Conservation (phyloP, 2,329 filamentous ascomycete genomes). For the Diaporthe vaccinii region DNA sequence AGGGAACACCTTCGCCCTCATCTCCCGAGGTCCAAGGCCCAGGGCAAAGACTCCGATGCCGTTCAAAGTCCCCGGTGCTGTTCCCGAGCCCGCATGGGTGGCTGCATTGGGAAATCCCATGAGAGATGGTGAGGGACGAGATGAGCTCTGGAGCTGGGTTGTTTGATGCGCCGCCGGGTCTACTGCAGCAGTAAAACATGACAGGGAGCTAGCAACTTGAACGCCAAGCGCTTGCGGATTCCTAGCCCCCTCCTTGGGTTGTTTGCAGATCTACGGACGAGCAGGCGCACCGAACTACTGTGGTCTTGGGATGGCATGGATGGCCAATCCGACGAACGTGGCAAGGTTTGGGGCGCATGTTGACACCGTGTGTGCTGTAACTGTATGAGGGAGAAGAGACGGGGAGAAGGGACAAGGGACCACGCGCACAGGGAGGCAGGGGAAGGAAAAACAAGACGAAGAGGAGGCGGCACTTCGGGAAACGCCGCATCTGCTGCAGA, state of each 20-base stretch:
- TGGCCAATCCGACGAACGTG: conserved; percentile 31
- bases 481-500: conserved; percentile 22
- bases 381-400: not conserved
- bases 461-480: conserved; percentile 19
- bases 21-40: conserved; percentile 2
- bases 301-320: conserved; percentile 29
- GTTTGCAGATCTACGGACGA: conserved; percentile 31
- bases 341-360: conserved; percentile 12
- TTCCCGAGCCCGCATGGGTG: conserved; percentile 14
- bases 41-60: not conserved
- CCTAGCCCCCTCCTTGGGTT: conserved; percentile 10
- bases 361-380: conserved; percentile 20
- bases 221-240: conserved; percentile 22
- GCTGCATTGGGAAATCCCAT: conserved; percentile 29
- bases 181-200: conserved; percentile 27
- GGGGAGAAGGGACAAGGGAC: not conserved
- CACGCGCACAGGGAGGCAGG: not conserved
- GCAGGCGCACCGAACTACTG: conserved; percentile 24
- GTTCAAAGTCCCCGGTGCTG: not conserved
- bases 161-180: conserved; percentile 27
- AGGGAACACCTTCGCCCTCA: not conserved
- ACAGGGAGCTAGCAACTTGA: conserved; percentile 20
- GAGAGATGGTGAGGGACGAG: conserved; percentile 8
- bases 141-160: conserved; percentile 25
- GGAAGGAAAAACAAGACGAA: not conserved